Base-by-base conservation (phyloP, 306 rosid genomes). In the Cucurbita ficifolia region DNA sequence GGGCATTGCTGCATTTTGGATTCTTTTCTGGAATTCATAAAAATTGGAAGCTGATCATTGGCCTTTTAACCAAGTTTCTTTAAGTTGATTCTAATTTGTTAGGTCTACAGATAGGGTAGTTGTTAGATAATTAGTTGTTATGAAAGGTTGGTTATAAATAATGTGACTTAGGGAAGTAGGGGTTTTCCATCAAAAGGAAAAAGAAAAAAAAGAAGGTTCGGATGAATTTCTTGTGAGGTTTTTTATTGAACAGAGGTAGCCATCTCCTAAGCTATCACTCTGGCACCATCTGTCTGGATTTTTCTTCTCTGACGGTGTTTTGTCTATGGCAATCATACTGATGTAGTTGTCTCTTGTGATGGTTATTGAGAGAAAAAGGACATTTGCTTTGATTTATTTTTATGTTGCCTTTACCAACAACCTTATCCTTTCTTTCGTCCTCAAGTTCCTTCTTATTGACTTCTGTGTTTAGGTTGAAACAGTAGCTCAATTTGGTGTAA, bases 401-500 rank as follows among this genome's bases (percentile, higher is more conserved):
- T 43, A 68, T 24, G 56, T 22, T 24, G 6, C 39, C 43, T 69
- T 67, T 29, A 49, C 40, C 58, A n/a, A n/a, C 33, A 13, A 16
- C 54, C 51, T 6, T 4, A 36, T 75, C 21, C 51, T 10, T 36
- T 39, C 33, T 67, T 18, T 38, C 45, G 51, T 58, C 48, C 16
- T 74, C 17, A 40, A 48, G 13, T 33, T 75, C 38, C 10, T 53
- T 42, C 13, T 14, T 74, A 38, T 70, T 77, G 70, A 46, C 76
- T 33, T 54, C 13, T 76, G 70, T n/a, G 45, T 79, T 81, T 77
- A 95, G 99, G 99, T 95, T 73, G 99, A 95, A 83, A 95, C 99
- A 22, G 97, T 95, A 73, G 99, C 99, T 75, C 99, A 95, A 75
- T 95, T 95, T 86, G 99, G 99, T 79, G 99, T 95, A 55, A 89